phyloP scores from a whole-genome alignment of 129 eudicot species.

The Pulicaria dysenterica region DNA sequence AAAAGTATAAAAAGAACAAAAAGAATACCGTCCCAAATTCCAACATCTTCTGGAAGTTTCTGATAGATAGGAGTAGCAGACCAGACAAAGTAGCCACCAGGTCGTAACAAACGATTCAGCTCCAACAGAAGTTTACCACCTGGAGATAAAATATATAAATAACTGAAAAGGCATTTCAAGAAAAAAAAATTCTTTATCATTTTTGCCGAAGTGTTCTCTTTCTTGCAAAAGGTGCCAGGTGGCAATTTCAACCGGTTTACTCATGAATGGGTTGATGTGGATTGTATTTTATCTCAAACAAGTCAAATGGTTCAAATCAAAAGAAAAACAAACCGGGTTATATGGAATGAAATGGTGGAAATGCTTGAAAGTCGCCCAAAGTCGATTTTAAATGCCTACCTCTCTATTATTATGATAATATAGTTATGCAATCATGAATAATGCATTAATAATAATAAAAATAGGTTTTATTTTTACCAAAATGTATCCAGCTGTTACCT shows the following conservation, averaged over 20 bases:
- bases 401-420: background rate
- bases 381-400: no score
- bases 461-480: no score
- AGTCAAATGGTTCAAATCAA: constrained; percentile 6
- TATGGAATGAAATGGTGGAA: no score
- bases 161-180: constrained; percentile 1
- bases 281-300: constrained; percentile 8
- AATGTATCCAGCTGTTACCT: no score
- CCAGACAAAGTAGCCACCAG: constrained; percentile 96
- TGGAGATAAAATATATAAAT: constrained; percentile 29
- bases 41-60: constrained; percentile 77
- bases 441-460: background rate
- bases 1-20: no score
- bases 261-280: background rate
- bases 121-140: constrained; percentile 93
- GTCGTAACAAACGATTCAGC: constrained; percentile 83
- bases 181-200: background rate
- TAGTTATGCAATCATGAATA: background rate
- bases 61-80: constrained; percentile 93
- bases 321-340: background rate
- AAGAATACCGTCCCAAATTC: constrained; percentile 72
- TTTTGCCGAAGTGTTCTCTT: background rate
- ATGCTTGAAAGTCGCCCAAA: no score
- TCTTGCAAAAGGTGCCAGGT: background rate
- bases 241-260: background rate